Conservation (phyloP, 2,329 filamentous ascomycete genomes). For the Botrytis porri region DNA sequence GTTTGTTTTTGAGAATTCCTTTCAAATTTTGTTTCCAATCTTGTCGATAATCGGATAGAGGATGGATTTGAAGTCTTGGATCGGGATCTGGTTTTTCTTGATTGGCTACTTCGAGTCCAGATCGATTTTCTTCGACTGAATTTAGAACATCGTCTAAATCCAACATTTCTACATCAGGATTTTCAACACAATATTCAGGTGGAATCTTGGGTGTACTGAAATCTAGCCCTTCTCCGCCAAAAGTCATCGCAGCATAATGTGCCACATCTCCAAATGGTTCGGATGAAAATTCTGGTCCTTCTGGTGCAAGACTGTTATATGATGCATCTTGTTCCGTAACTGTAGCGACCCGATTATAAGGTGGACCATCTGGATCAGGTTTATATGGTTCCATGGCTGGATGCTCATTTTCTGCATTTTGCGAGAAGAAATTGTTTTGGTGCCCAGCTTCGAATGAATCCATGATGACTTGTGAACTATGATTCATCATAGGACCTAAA, state of each 20-base stretch:
- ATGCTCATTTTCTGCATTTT: neutral
- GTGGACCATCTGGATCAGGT: neutral
- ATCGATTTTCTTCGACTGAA: neutral
- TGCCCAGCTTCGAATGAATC: neutral
- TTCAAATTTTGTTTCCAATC: neutral
- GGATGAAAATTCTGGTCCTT: neutral
- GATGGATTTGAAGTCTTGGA: neutral
- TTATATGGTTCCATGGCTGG: neutral
- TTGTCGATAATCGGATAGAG: neutral
- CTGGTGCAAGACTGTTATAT: neutral
- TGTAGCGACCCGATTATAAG: neutral
- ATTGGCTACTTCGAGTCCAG: neutral
- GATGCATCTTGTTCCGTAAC: neutral
- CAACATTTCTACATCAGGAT: neutral
- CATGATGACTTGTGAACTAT: neutral
- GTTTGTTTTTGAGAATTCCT: neutral
- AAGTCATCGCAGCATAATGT: neutral
- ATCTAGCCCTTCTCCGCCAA: neutral
- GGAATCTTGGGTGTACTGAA: no score
- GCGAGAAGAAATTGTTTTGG: neutral
- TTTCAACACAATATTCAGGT: neutral
- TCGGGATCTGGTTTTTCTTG: neutral
- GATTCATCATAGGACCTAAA: conserved; percentile 1
- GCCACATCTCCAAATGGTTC: conserved; percentile 11
- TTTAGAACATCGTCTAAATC: neutral